A percentile compares a stretch with the other conserved stretches of the same genome.
Conservation (phyloP, 2,329 filamentous ascomycete genomes). For the Pyrenochaeta sp. region DNA sequence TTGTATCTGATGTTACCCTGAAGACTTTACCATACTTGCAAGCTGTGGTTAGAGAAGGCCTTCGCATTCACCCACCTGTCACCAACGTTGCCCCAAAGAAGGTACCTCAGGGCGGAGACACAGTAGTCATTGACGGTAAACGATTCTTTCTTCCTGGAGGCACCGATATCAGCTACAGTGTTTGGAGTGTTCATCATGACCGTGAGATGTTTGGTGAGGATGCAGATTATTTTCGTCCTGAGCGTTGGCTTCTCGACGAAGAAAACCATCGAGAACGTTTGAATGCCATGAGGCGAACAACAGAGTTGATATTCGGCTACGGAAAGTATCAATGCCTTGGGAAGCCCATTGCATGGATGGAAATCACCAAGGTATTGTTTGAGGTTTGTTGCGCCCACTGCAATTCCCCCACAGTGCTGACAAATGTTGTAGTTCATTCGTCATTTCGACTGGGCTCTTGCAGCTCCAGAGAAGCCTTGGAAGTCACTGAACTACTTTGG, state of each 20-base stretch:
- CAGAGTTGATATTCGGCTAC: slow-evolving; percentile 43
- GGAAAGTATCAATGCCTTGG: slow-evolving; percentile 45
- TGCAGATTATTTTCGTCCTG: slow-evolving; percentile 56
- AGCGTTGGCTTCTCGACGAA: slow-evolving; percentile 54
- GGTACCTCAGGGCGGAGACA: slow-evolving; percentile 39
- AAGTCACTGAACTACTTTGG: too few relatives aligned
- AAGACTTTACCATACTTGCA: slow-evolving; percentile 53
- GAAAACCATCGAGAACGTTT: slow-evolving; percentile 14
- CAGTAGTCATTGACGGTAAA: slow-evolving; percentile 24
- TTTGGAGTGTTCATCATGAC: slow-evolving; percentile 27
- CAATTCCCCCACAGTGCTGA: too few relatives aligned
- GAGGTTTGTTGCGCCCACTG: too few relatives aligned
- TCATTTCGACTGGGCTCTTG: too few relatives aligned
- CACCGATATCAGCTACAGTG: slow-evolving; percentile 37
- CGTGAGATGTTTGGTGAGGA: slow-evolving; percentile 46
- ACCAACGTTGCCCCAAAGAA: slow-evolving; percentile 35
- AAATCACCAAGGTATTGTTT: slow-evolving; percentile 49
- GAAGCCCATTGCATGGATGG: slow-evolving; percentile 41
- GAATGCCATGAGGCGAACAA: slow-evolving; percentile 33
- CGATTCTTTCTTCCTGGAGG: slow-evolving; percentile 35
- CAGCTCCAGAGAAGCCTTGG: too few relatives aligned
- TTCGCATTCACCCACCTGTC: slow-evolving; percentile 51
- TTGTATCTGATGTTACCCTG: slow-evolving; percentile 58
- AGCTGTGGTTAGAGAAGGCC: slow-evolving; percentile 56
- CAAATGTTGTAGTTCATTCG: too few relatives aligned